Evolutionary conservation across 192 early-diverging fungal genomes (phyloP).

Genomic region (Coemansia sp.): DNA sequence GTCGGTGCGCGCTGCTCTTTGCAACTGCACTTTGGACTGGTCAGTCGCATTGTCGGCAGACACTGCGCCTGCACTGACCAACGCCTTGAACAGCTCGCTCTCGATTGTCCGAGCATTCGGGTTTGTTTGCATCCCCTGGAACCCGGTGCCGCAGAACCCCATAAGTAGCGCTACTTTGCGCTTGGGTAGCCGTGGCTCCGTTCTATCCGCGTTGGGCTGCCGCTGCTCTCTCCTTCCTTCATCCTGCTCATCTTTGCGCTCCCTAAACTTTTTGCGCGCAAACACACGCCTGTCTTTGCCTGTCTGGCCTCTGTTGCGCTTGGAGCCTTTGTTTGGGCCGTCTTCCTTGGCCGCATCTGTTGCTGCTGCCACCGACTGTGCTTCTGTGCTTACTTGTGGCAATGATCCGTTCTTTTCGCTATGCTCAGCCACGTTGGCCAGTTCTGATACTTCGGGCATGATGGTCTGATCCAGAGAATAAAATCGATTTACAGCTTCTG

Average conservation of each 20-base stretch:
- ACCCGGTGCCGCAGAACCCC: conserved; percentile 94
- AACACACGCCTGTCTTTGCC: conserved; percentile 50
- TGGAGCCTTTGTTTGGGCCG: neutral
- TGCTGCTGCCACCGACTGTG: neutral
- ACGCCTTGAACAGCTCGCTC: conserved; percentile 84
- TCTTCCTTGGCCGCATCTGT: neutral
- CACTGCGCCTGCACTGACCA: conserved; percentile 78
- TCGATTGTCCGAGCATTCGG: conserved; percentile 84
- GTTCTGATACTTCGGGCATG: conserved; percentile 2
- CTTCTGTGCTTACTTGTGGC: neutral
- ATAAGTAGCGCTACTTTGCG: conserved; percentile 86
- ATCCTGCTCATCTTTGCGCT: conserved; percentile 10
- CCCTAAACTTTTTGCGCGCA: conserved; percentile 28
- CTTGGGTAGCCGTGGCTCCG: conserved; percentile 70
- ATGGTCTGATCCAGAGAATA: neutral
- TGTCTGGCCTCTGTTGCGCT: conserved; percentile 38
- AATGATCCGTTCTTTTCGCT: neutral
- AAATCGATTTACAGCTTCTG: neutral
- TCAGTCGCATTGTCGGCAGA: conserved; percentile 86
- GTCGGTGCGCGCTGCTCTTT: conserved; percentile 94
- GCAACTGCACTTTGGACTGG: conserved; percentile 79
- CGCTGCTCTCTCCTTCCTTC: conserved; percentile 5
- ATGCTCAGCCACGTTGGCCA: neutral
- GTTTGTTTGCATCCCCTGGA: conserved; percentile 97
- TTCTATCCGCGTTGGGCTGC: conserved; percentile 16